Evolutionary conservation across 768 basidiomycete genomes (phyloP).

Genomic region (Saitozyma sp.): DNA sequence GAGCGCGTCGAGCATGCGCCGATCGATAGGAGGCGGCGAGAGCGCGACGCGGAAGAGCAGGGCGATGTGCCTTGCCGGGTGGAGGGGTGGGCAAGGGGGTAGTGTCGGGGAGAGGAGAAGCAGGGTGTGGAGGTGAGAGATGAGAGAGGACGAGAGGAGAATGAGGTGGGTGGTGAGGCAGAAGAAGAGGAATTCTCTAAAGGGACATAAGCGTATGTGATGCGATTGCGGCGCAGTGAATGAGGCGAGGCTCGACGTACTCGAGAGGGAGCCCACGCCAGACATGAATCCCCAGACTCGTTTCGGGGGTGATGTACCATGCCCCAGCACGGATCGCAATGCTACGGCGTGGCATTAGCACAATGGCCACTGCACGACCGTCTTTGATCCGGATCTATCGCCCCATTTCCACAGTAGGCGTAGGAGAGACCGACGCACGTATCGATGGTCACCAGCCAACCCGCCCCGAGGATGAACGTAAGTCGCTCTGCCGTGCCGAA

Average conservation of each 20-base stretch:
- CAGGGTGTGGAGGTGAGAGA: conserved; percentile 58
- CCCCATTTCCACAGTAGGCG: background rate
- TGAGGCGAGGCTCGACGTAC: conserved; percentile 25
- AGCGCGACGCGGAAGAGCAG: conserved; percentile 39
- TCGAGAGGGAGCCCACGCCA: conserved; percentile 46
- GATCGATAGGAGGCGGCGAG: conserved; percentile 31
- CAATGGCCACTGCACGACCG: background rate
- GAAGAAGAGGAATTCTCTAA: conserved; percentile 50
- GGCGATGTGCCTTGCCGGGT: conserved; percentile 36
- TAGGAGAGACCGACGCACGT: conserved; percentile 32
- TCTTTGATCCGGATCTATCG: background rate
- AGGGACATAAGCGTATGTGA: background rate
- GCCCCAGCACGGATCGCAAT: conserved; percentile 41
- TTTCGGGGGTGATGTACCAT: conserved; percentile 40
- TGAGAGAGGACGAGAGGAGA: conserved; percentile 38
- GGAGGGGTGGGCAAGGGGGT: conserved; percentile 43
- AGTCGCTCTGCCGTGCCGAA: conserved; percentile 13
- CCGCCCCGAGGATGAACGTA: conserved; percentile 23
- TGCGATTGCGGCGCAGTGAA: background rate
- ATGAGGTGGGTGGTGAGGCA: conserved; percentile 43
- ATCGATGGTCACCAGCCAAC: conserved; percentile 42
- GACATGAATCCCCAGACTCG: conserved; percentile 31
- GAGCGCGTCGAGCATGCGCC: conserved; percentile 23
- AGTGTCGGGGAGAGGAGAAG: conserved; percentile 67
- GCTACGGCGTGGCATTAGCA: conserved; percentile 11